phyloP scores from a whole-genome alignment of 495 filamentous ascomycete genomes.

The Xylaria acuta region DNA sequence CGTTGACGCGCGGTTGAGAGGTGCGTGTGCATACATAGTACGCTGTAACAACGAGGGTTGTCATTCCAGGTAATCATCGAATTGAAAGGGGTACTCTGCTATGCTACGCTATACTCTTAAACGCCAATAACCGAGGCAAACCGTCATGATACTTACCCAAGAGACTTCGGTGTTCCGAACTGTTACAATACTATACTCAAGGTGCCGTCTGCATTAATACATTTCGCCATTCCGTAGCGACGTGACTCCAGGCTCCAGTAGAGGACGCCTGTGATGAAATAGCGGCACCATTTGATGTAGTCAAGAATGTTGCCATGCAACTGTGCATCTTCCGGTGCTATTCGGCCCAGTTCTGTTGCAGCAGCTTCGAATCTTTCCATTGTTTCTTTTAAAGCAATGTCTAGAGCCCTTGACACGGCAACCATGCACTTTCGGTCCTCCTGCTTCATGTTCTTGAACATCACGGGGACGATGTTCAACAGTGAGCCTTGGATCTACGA shows the following conservation, averaged over 20 bases:
- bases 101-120: conserved; percentile 50
- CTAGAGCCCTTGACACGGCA: conserved; percentile 30
- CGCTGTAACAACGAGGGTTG: background rate
- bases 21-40: background rate
- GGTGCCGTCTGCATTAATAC: conserved; percentile 32
- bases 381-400: conserved; percentile 21
- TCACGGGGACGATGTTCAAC: conserved; percentile 36
- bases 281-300: conserved; percentile 38
- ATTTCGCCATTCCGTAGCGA: conserved; percentile 41
- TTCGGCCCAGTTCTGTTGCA: conserved; percentile 23
- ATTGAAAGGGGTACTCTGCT: conserved; percentile 31
- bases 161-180: background rate
- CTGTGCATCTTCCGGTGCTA: conserved; percentile 24
- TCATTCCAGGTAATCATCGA: conserved; percentile 2
- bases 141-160: conserved; percentile 40
- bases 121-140: conserved; percentile 57
- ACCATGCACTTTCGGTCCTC: conserved; percentile 29
- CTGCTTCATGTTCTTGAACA: conserved; percentile 33
- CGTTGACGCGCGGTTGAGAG: conserved; percentile 1
- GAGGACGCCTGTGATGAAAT: conserved; percentile 39
- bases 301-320: conserved; percentile 31
- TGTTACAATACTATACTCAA: conserved; percentile 33
- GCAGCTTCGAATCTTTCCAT: conserved; percentile 37
- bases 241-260: conserved; percentile 40
- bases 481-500: conserved; percentile 35